These are phyloP conservation scores for Schoenoplectus tabernaemontani DNA, from an alignment of 202 grass and related monocot species.

Conservation along the genomic window DNA sequence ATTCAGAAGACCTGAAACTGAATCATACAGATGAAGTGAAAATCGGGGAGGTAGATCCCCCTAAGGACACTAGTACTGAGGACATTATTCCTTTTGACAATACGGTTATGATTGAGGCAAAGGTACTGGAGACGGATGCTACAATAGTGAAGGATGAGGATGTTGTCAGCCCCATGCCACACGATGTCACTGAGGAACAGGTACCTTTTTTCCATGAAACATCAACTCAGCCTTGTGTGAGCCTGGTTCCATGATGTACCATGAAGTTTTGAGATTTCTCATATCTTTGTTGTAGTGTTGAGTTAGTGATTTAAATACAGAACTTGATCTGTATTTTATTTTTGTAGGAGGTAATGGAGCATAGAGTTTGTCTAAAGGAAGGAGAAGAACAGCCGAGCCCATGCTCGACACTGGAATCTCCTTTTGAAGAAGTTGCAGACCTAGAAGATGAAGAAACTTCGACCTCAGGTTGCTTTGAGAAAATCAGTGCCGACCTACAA, in stretches of 20 bases:
- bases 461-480: constrained; percentile 75
- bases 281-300: not conserved
- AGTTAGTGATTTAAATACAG: not conserved
- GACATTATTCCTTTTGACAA: not conserved
- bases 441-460: constrained; percentile 46
- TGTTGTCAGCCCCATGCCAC: not conserved
- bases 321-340: not conserved
- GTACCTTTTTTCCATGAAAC: not conserved
- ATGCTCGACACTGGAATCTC: constrained; percentile 73
- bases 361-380: constrained; percentile 7
- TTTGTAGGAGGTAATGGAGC: constrained; percentile 16
- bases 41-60: not conserved
- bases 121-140: not conserved
- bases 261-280: not conserved
- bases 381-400: constrained; percentile 69
- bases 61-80: not conserved
- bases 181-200: constrained; percentile 7
- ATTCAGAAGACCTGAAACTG: constrained; percentile 44
- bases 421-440: constrained; percentile 32
- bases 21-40: not conserved
- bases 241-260: not conserved
- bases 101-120: not conserved
- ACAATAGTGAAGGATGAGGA: not conserved
- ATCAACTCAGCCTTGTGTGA: not conserved
- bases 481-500: constrained; percentile 95